Percentiles rank a stretch among this genome's conserved stretches.
These are phyloP conservation scores for Straminergon stramineum DNA, from an alignment of 225 moss, liverwort and hornwort species.

Conservation along the genomic window DNA sequence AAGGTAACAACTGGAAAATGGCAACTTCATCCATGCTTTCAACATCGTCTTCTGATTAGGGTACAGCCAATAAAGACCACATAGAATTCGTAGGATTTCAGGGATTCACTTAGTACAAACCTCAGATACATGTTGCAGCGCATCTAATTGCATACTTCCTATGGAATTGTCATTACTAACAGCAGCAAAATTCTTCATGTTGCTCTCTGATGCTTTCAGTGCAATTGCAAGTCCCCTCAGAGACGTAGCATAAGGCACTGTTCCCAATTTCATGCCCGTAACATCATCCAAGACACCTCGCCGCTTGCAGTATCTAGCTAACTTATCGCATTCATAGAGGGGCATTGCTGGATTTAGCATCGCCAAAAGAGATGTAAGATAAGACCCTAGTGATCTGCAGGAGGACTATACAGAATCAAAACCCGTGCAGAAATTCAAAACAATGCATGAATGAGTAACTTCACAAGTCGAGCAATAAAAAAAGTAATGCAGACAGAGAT, in stretches of 20 bases:
- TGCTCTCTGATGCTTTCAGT: constrained; percentile 25
- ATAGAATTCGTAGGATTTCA: neutral
- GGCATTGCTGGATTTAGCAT: constrained; percentile 59
- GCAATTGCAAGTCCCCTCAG: constrained; percentile 52
- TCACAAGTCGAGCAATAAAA: neutral
- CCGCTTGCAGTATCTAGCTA: constrained; percentile 36
- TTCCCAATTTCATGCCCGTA: constrained; percentile 27
- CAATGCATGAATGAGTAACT: neutral
- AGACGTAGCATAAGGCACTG: constrained; percentile 17
- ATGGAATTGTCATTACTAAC: neutral
- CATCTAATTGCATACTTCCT: constrained; percentile 30
- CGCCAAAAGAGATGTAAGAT: constrained; percentile 30
- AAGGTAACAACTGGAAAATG: neutral
- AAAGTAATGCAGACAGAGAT: neutral
- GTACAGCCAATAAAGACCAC: neutral
- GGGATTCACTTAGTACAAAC: neutral
- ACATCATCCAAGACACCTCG: constrained; percentile 55
- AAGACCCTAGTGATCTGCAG: constrained; percentile 33
- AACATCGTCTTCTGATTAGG: neutral
- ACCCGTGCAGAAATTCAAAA: neutral
- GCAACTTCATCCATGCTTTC: neutral
- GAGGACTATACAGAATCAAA: constrained; percentile 6
- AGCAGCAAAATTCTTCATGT: neutral
- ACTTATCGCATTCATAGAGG: constrained; percentile 35
- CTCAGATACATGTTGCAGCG: constrained; percentile 31